Conservation (phyloP, 2,329 filamentous ascomycete species). For the Colletotrichum incanum region DNA sequence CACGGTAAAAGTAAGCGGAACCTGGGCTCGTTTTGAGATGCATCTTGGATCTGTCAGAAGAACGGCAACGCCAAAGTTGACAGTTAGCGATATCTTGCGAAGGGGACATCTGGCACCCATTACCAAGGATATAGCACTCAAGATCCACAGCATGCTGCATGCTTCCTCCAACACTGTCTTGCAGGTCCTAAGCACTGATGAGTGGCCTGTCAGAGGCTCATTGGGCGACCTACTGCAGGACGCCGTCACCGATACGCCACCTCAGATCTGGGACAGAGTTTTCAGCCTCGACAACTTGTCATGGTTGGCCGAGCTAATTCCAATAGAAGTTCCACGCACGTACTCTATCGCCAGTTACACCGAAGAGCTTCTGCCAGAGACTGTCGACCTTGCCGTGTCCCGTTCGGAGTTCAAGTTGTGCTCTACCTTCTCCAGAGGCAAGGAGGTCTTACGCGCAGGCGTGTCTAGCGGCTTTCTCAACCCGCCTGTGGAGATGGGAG, state of each 20-base stretch:
- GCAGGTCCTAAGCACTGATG: conserved; percentile 63
- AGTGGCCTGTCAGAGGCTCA: conserved; percentile 67
- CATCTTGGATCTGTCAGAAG: conserved; percentile 60
- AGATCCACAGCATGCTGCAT: conserved; percentile 63
- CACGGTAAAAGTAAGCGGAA: conserved; percentile 54
- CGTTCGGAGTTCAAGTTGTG: conserved; percentile 67
- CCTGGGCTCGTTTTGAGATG: conserved; percentile 64
- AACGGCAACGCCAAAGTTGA: conserved; percentile 51
- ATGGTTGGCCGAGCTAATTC: conserved; percentile 64
- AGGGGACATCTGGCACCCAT: conserved; percentile 67
- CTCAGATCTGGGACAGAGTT: conserved; percentile 66
- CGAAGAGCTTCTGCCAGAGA: conserved; percentile 65
- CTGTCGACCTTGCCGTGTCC: conserved; percentile 67
- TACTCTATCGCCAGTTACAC: conserved; percentile 69
- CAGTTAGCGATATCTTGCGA: conserved; percentile 65
- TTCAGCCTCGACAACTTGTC: conserved; percentile 62
- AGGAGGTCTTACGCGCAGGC: conserved; percentile 57
- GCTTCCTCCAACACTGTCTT: conserved; percentile 66
- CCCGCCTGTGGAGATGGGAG: conserved; percentile 56
- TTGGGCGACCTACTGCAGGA: conserved; percentile 66
- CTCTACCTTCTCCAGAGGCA: conserved; percentile 55
- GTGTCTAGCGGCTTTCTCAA: conserved; percentile 70
- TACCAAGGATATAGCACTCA: conserved; percentile 65
- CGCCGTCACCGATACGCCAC: conserved; percentile 63
- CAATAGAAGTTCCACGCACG: conserved; percentile 66